These are phyloP conservation scores for Clavispora carvajalis DNA, from an alignment of 805 yeast genomes.

Conservation along the genomic window DNA sequence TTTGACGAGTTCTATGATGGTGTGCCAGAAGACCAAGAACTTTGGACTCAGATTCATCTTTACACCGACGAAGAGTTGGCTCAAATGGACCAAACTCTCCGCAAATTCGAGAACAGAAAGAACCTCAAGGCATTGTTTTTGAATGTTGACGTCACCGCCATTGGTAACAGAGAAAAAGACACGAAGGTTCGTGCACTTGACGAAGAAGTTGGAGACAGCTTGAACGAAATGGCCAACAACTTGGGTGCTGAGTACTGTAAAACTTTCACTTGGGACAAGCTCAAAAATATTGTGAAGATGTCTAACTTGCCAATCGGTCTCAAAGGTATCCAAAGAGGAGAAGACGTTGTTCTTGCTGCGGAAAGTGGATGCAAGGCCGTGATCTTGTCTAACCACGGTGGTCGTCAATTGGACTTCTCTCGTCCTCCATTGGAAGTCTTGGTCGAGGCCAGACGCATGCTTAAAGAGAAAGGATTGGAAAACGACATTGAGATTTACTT, in stretches of 20 bases:
- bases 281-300: neutral
- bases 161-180: conserved; percentile 5
- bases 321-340: conserved; percentile 5
- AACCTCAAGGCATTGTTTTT: conserved; percentile 3
- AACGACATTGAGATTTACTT: conserved; percentile 4
- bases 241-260: neutral
- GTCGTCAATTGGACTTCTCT: conserved; percentile 6
- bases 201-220: conserved; percentile 1
- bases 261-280: conserved; percentile 2
- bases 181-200: conserved; percentile 3
- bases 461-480: conserved; percentile 3
- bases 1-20: conserved; percentile 2
- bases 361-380: conserved; percentile 3
- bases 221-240: conserved; percentile 3
- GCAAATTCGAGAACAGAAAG: neutral
- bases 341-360: conserved; percentile 5
- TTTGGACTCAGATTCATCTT: conserved; percentile 3
- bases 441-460: conserved; percentile 3
- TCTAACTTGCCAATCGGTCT: conserved; percentile 2
- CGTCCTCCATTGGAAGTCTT: conserved; percentile 5
- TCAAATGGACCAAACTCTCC: neutral
- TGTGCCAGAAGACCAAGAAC: conserved; percentile 3
- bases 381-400: conserved; percentile 11
- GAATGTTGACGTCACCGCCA: conserved; percentile 2
- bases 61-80: neutral